A percentile compares a stretch with the other conserved stretches of the same genome.
These are phyloP conservation scores for Kregervanrija delftensis DNA, from an alignment of 805 yeast genomes.

Conservation along the genomic window DNA sequence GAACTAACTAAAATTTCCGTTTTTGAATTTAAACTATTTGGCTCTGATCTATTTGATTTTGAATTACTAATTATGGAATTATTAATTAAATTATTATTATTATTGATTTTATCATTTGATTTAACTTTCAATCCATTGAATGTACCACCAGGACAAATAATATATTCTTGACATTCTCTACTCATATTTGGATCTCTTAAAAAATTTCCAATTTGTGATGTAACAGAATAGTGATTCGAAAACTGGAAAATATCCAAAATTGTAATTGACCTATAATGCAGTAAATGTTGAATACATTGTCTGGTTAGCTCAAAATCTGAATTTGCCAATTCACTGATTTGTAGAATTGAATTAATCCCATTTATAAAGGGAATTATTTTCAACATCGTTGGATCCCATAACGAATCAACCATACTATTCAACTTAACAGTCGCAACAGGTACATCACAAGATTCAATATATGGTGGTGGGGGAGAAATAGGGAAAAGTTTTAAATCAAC, in stretches of 20 bases:
- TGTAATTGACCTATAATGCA: conserved; percentile 82
- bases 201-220: conserved; percentile 67
- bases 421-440: conserved; percentile 85
- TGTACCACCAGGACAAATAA: conserved; percentile 38
- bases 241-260: conserved; percentile 87
- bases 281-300: conserved; percentile 83
- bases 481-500: conserved; percentile 95
- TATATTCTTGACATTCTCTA: conserved; percentile 80
- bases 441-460: conserved; percentile 73
- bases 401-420: conserved; percentile 67
- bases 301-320: conserved; percentile 73
- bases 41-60: conserved; percentile 5
- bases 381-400: conserved; percentile 97
- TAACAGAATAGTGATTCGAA: conserved; percentile 80
- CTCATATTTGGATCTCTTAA: conserved; percentile 60
- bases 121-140: conserved; percentile 30
- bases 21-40: conserved; percentile 1
- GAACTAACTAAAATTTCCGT: neutral
- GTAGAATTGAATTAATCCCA: conserved; percentile 77
- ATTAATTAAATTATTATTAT: conserved; percentile 9
- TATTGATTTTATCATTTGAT: conserved; percentile 20
- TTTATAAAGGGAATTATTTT: conserved; percentile 79
- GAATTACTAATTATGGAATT: conserved; percentile 13
- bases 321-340: conserved; percentile 71
- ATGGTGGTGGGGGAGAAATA: conserved; percentile 72